Base-by-base conservation (phyloP, 768 basidiomycete genomes). In the Lanmaoa pseudosensibilis region DNA sequence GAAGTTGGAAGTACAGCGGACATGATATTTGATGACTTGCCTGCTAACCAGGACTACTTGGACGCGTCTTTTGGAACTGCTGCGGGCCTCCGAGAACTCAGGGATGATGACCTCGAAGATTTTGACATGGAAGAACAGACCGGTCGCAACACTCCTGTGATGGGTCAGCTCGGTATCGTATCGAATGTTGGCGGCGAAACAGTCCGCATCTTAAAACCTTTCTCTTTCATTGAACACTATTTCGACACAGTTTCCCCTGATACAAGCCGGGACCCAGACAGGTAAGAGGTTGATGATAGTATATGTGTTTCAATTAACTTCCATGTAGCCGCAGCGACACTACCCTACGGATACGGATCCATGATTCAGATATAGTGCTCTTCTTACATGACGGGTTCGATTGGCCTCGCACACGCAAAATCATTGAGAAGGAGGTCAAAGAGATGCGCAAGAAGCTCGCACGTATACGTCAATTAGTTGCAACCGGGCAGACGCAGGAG, bases 331-430 rank as follows among this genome's bases (percentile, higher is more conserved):
- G 69, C 30, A 79, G 78, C 12, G 79, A 81, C 33, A 80, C 81
- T 9, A 76, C 69, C 25, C 57, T 85, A n/a, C 79, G 74, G 30
- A 64, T 89, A 54, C 79, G 84, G 25, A 63, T 92, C 5, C 77
- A 80, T 41, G 73, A 88, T 41, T 84, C 83, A 52, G 80, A 90
- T 60, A 70, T 90, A 46, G 80, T 80, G 1, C 65, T 98, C 23
- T 80, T 86, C 50, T 79, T 99, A 4, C 91, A 97, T 66, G 92
- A 94, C 54, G 97, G 97, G 2, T 99, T 94, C 65, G 97, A 99
- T 68, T 99, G 97, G 95, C 73, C 68, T 2, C 79, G 79, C 46
- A 99, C 97, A 4, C 86, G 96, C 33, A 87, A 81, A 72, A 83
- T 83, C 3, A 94, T 99, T 52, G 92, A 95, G 67, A 85, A 90